Evolutionary conservation across 768 basidiomycete species (phyloP), one percentile per base, ranked within the genome.

Genomic region (Trametes coccinea): DNA sequence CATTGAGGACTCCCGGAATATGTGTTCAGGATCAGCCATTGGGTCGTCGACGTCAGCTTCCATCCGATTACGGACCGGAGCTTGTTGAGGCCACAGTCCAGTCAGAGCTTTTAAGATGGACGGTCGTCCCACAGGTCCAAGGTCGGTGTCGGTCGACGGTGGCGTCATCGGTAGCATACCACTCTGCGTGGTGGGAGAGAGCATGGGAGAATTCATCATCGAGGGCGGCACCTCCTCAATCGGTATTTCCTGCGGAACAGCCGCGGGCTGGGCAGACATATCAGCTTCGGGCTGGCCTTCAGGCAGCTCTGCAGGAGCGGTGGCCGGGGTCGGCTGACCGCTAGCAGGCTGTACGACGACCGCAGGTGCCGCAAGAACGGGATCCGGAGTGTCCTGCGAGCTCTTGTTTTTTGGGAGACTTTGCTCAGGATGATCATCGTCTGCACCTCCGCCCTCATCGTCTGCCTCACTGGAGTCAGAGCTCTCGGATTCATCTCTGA

Each of bases 1-100:
- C 85, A 98, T 95, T 2, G 90, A 88, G 14, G 93, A 94, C 70
- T 96, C 95, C 40, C 92, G 83, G 76, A 97, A 98, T 50, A 98
- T 89, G 70, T 98, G 94, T 69, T 98, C 95, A 1, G 88, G 88
- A 70, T 93, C 89, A 62, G 82, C 81, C 73, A 88, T 82, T 4
- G 84, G 83, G 68, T 92, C 88, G 10, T 89, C 88, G 4, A 57
- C 77, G 68, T 88, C 85, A 64, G 84, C 76, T 37, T 79, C 85
- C 70, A 82, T 76, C 9, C 92, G 83, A 61, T 74, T 77, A 16
- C 75, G 72, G 31, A 77, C 65, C 61, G 85, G 76, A 65, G 80
- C 59, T 71, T 83, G 73, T 67, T 86, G 77, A 2, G 86, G 85
- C 90, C 92, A 96, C 13, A 96, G 81, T 27, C 89, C 91, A 3